Conservation (phyloP, 805 yeast species). For the Groenewaldozyma salmanticensis region DNA sequence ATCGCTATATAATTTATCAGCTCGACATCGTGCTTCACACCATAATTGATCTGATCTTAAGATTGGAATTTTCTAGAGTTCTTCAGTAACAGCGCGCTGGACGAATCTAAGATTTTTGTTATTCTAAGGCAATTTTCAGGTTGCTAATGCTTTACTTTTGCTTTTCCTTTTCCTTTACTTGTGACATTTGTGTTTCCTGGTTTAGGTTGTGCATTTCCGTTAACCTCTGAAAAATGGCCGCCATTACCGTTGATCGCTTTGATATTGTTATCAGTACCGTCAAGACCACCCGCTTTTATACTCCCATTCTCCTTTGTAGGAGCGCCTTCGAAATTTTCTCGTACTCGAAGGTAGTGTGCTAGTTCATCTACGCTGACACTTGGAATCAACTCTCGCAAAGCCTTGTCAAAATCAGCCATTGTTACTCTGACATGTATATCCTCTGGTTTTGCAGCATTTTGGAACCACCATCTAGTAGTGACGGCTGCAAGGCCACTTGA, state of each 20-base stretch:
- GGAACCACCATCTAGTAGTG: constrained; percentile 84
- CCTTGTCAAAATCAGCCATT: constrained; percentile 67
- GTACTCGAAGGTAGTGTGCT: constrained; percentile 68
- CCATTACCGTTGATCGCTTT: too few relatives aligned
- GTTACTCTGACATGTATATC: constrained; percentile 64
- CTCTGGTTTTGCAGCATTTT: constrained; percentile 54
- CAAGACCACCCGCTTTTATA: background rate
- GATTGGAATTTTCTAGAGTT: background rate
- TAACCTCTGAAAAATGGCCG: too few relatives aligned
- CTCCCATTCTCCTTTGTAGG: constrained; percentile 23
- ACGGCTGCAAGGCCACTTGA: constrained; percentile 28
- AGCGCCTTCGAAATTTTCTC: constrained; percentile 72
- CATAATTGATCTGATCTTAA: background rate
- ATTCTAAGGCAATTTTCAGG: too few relatives aligned
- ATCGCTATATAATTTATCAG: too few relatives aligned
- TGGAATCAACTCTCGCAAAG: constrained; percentile 63
- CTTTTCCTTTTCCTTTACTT: too few relatives aligned
- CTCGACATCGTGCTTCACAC: background rate
- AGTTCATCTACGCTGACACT: constrained; percentile 85
- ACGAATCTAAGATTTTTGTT: too few relatives aligned
- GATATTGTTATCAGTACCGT: background rate
- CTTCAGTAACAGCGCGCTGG: background rate
- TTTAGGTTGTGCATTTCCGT: too few relatives aligned
- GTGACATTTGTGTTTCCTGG: too few relatives aligned
- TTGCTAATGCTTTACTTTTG: too few relatives aligned